Evolutionary conservation across 169 alveolate genomes (phyloP).

Genomic region (Perkinsus marinus): DNA sequence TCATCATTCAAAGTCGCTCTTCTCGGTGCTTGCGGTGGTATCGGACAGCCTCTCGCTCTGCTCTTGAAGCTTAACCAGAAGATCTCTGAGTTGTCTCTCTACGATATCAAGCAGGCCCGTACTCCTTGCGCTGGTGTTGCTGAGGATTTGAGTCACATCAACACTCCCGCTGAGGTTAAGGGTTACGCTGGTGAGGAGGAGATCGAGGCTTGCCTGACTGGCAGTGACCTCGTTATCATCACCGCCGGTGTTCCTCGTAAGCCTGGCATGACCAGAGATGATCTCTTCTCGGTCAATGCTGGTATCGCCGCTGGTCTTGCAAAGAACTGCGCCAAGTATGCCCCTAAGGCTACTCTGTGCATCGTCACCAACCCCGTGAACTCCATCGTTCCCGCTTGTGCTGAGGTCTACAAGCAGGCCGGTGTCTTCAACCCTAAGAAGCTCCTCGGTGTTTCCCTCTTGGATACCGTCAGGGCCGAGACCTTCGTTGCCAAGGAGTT

Average conservation of each 20-base stretch:
- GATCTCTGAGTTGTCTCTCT: neutral
- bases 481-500: slow-evolving; percentile 15
- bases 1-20: neutral
- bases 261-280: slow-evolving; percentile 47
- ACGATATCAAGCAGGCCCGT: neutral
- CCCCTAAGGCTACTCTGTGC: slow-evolving; percentile 42
- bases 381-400: slow-evolving; percentile 35
- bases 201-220: slow-evolving; percentile 14
- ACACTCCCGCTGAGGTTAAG: neutral
- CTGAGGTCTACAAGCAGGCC: slow-evolving; percentile 19
- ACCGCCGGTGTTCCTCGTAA: slow-evolving; percentile 53
- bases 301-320: slow-evolving; percentile 37
- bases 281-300: slow-evolving; percentile 36
- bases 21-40: slow-evolving; percentile 5
- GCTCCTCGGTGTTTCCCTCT: slow-evolving; percentile 23
- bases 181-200: slow-evolving; percentile 9
- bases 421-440: slow-evolving; percentile 16
- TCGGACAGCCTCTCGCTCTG: slow-evolving; percentile 4
- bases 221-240: slow-evolving; percentile 32
- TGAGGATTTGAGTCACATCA: neutral
- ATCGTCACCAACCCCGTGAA: slow-evolving; percentile 48
- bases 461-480: slow-evolving; percentile 24
- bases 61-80: neutral
- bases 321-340: slow-evolving; percentile 38
- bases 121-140: neutral